These are phyloP conservation scores for Linum usitatissimum DNA, from an alignment of 345 rosid genomes.

Conservation along the genomic window DNA sequence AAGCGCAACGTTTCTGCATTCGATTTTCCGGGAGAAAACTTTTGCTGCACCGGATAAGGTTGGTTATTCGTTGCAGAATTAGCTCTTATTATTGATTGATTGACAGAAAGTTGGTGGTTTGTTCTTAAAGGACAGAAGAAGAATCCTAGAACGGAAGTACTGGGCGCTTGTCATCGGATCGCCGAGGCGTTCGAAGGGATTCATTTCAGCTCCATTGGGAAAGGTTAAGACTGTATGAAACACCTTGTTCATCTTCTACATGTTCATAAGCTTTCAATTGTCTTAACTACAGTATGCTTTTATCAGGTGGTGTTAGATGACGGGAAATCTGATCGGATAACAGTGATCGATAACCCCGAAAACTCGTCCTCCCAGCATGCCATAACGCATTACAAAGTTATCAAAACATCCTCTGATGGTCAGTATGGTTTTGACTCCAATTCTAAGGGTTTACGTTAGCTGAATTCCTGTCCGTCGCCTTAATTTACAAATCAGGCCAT, in stretches of 20 bases:
- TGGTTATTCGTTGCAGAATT: slow-evolving; percentile 10
- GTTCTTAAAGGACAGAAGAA: slow-evolving; percentile 38
- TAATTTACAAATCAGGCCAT: no score
- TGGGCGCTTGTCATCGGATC: slow-evolving; percentile 85
- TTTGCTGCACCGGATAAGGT: slow-evolving; percentile 53
- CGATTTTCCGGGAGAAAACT: slow-evolving; percentile 84
- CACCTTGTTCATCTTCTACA: no score
- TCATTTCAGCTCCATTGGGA: slow-evolving; percentile 63
- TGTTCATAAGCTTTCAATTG: no score
- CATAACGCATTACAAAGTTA: slow-evolving; percentile 65
- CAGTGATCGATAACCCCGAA: slow-evolving; percentile 37
- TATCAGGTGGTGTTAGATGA: slow-evolving; percentile 62
- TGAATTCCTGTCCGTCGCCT: no score
- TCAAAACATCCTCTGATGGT: slow-evolving; percentile 59
- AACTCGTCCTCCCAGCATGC: slow-evolving; percentile 59
- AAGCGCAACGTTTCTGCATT: slow-evolving; percentile 66
- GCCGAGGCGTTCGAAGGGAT: slow-evolving; percentile 51
- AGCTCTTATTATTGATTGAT: no score
- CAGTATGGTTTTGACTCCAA: slow-evolving; percentile 13
- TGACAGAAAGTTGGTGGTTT: not conserved
- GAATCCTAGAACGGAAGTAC: slow-evolving; percentile 53
- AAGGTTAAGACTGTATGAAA: slow-evolving; percentile 37
- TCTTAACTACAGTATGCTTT: not conserved
- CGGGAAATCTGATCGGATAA: slow-evolving; percentile 88
- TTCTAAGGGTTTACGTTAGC: no score